Percentiles rank a stretch among this genome's conserved stretches.
phyloP scores from a whole-genome alignment of 257 asterid genomes.

The Solanum acaule region DNA sequence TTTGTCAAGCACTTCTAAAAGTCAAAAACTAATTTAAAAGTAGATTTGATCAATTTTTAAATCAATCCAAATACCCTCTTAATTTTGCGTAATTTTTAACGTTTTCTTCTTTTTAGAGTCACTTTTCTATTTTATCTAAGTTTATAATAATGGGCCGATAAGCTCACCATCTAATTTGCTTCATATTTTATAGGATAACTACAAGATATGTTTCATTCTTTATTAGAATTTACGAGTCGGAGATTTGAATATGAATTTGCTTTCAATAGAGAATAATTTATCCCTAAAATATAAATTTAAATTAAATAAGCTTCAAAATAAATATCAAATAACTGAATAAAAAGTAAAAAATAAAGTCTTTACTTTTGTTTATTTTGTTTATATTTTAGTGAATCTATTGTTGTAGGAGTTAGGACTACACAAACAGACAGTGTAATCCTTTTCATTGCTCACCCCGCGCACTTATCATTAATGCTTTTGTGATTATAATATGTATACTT shows the following conservation, averaged over 20 bases:
- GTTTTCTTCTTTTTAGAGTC: not conserved
- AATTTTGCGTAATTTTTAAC: not conserved
- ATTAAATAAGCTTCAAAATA: too few relatives aligned
- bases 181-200: not conserved
- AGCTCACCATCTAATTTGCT: not conserved
- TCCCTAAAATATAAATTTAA: too few relatives aligned
- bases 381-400: not conserved
- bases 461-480: too few relatives aligned
- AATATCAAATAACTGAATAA: too few relatives aligned
- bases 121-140: not conserved
- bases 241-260: too few relatives aligned
- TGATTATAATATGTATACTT: not conserved
- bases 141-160: conserved; percentile 4
- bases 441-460: not conserved
- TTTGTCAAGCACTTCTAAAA: too few relatives aligned
- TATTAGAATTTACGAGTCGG: too few relatives aligned
- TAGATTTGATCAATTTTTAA: too few relatives aligned
- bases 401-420: not conserved
- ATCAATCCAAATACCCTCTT: too few relatives aligned
- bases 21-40: too few relatives aligned
- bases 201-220: not conserved
- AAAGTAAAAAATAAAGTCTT: not conserved
- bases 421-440: not conserved
- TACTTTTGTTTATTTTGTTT: not conserved
- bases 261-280: too few relatives aligned